Conservation (phyloP, 2,329 filamentous ascomycete genomes). For the Reticulascus tulasneorum region DNA sequence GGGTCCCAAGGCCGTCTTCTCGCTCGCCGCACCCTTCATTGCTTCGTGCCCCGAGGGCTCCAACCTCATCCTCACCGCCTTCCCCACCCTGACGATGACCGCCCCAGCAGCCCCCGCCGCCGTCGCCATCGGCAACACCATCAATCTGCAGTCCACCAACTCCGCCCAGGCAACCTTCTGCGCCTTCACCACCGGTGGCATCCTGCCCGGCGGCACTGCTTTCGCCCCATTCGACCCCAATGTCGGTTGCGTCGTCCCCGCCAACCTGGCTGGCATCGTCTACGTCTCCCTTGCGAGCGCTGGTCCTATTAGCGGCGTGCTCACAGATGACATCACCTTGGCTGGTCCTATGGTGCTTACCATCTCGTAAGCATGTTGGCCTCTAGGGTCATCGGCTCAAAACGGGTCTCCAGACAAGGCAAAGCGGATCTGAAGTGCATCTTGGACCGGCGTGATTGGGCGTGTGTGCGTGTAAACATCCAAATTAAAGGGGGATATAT, state of each 20-base stretch:
- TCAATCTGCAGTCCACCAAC: slow-evolving; percentile 48
- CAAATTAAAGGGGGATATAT: no score
- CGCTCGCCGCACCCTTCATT: slow-evolving; percentile 71
- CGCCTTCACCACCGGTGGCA: slow-evolving; percentile 61
- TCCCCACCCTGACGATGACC: slow-evolving; percentile 53
- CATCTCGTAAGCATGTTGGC: slow-evolving; percentile 37
- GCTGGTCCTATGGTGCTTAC: slow-evolving; percentile 60
- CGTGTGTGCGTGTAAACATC: no score
- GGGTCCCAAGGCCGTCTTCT: slow-evolving; percentile 65
- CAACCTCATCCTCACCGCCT: slow-evolving; percentile 58
- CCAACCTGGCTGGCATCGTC: slow-evolving; percentile 58
- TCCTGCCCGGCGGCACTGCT: slow-evolving; percentile 51
- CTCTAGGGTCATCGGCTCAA: no score
- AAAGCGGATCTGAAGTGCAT: no score
- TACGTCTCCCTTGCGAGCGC: slow-evolving; percentile 63
- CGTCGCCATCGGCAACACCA: slow-evolving; percentile 34
- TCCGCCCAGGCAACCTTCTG: slow-evolving; percentile 54
- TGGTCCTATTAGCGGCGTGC: slow-evolving; percentile 43
- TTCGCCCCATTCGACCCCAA: slow-evolving; percentile 54
- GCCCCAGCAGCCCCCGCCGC: slow-evolving; percentile 41
- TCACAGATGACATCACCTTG: slow-evolving; percentile 61
- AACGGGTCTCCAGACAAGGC: no score
- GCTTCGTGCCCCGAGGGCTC: slow-evolving; percentile 62
- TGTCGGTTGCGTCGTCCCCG: slow-evolving; percentile 57
- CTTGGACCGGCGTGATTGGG: no score